Evolutionary conservation across 1,139 yeast species (phyloP).

Genomic region (Yamadazyma buinensis): DNA sequence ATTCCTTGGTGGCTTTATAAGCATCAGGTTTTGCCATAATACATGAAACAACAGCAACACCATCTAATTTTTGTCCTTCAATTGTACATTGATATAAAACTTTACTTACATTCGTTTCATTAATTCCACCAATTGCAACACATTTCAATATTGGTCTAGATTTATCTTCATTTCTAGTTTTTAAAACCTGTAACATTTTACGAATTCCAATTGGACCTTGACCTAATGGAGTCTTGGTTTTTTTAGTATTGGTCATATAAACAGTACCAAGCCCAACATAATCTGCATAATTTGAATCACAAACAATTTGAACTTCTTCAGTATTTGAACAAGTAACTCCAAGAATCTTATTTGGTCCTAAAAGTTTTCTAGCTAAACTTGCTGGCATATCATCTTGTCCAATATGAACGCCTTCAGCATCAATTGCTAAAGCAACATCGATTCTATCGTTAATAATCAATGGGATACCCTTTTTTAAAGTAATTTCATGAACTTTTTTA

Average conservation of each 20-base stretch:
- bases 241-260: constrained; percentile 72
- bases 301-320: constrained; percentile 56
- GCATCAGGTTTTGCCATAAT: constrained; percentile 72
- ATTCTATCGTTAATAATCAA: constrained; percentile 83
- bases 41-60: constrained; percentile 84
- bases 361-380: constrained; percentile 49
- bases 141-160: constrained; percentile 35
- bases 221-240: constrained; percentile 37
- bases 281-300: constrained; percentile 57
- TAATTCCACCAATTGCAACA: constrained; percentile 88
- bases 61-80: constrained; percentile 55
- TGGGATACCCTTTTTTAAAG: constrained; percentile 61
- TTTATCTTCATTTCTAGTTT: constrained; percentile 21
- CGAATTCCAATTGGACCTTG: constrained; percentile 69
- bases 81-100: constrained; percentile 50
- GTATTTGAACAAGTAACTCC: constrained; percentile 73
- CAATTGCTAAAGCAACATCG: constrained; percentile 86
- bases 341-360: constrained; percentile 72
- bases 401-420: constrained; percentile 90
- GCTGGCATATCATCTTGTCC: constrained; percentile 91
- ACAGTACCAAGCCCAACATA: constrained; percentile 88
- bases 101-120: constrained; percentile 56
- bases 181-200: constrained; percentile 47
- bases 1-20: constrained; percentile 44
- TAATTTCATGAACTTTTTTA: constrained; percentile 53